Base-by-base conservation (phyloP, 73 alveolate species). In the Paramecium caudatum region DNA sequence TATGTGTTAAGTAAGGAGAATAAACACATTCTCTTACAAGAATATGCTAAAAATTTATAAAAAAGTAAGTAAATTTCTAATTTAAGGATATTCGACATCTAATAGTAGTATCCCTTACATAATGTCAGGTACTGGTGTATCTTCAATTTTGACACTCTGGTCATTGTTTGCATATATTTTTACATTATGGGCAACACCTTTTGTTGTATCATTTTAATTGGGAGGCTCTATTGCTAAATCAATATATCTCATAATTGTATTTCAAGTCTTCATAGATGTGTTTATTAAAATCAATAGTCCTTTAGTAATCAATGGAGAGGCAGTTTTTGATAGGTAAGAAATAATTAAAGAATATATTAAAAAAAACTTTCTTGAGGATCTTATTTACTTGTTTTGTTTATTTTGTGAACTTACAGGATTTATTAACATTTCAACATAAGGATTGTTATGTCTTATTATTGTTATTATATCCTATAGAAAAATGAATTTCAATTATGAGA, bases 141-240 rank as follows among this genome's bases (percentile, higher is more conserved):
- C 83, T 32, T 25, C 34, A 9, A 33, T 55, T 23, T 55, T 55
- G 13, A 55, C 80, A 8, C 23, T 55, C 23, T 55, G 80, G 80
- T 55, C 80, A 12, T 43, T 65, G 3, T 36, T 65, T n/a, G 34
- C 19, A 3, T 23, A 65, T 25, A 33, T 65, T 12, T 6, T 65
- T 43, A 65, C 49, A 3, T 13, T 65, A 65, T 65, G 83, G 83
- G 34, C 34, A 25, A 65, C 83, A 32, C 83, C 83, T 13, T 65
- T 65, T 30, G 34, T 33, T 30, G 34, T 65, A 10, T 65, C 83
- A 65, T 65, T 65, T 65, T 32, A 33, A 65, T 65, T 12, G 7
- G 83, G 39, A 65, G 39, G 12, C 16, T 65, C 49, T 13, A 15
- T 36, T n/a, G 16, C 34, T 43, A 36, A 36, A 65, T 46, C 34